Evolutionary conservation across 1,139 yeast species (phyloP).

Genomic region (Suhomyces anneliseae): DNA sequence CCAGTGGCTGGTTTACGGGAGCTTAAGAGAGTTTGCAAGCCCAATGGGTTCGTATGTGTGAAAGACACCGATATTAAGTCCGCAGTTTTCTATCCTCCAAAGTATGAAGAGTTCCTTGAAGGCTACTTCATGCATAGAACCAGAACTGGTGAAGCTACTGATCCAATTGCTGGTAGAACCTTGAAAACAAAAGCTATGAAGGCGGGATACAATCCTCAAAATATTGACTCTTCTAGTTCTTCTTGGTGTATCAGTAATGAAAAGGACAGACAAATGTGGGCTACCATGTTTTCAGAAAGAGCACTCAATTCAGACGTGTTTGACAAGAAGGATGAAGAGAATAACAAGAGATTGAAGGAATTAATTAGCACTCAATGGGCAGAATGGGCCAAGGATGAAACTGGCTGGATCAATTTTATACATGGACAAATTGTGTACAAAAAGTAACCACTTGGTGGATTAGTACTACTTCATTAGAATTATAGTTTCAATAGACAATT

Average conservation of each 20-base stretch:
- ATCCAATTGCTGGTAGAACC: conserved; percentile 17
- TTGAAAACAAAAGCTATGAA: conserved; percentile 18
- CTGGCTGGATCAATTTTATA: conserved; percentile 12
- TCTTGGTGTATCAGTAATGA: conserved; percentile 18
- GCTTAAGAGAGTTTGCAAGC: conserved; percentile 12
- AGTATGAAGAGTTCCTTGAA: conserved; percentile 15
- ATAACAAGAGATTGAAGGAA: conserved; percentile 8
- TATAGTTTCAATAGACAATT: too few relatives aligned
- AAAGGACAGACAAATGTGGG: conserved; percentile 5
- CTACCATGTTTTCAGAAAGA: conserved; percentile 13
- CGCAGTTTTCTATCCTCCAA: conserved; percentile 21
- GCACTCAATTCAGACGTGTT: conserved; percentile 13
- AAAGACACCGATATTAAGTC: conserved; percentile 31
- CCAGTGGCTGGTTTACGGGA: conserved; percentile 18
- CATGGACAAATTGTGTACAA: conserved; percentile 21
- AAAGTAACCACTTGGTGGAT: conserved; percentile 1
- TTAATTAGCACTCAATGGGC: conserved; percentile 14
- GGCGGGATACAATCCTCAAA: conserved; percentile 20
- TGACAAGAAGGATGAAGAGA: conserved; percentile 11
- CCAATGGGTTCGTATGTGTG: conserved; percentile 22
- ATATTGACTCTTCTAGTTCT: conserved; percentile 15
- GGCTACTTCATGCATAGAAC: conserved; percentile 11
- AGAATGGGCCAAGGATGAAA: conserved; percentile 17
- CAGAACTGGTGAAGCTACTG: conserved; percentile 15
- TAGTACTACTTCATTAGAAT: too few relatives aligned